These are phyloP conservation scores for Vigna unguiculata DNA, from an alignment of 306 rosid species.

Conservation along the genomic window DNA sequence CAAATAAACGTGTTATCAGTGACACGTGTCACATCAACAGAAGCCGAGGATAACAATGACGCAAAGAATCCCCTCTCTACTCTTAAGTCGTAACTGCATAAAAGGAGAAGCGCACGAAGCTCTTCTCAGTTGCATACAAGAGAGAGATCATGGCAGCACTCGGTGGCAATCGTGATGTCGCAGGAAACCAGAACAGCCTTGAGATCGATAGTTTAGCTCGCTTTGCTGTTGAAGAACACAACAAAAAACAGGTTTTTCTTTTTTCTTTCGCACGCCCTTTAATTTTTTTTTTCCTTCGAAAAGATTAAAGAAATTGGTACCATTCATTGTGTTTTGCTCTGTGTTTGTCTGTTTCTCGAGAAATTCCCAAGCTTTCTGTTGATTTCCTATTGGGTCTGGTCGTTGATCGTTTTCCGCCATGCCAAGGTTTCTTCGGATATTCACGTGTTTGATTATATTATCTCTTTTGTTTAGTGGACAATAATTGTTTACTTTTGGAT, in stretches of 20 bases:
- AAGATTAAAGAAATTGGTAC: background rate
- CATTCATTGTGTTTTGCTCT: background rate
- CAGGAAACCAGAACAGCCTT: constrained; percentile 47
- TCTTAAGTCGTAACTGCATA: background rate
- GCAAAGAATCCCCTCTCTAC: background rate
- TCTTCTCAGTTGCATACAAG: background rate
- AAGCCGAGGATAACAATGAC: background rate
- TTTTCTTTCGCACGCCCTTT: too few relatives aligned
- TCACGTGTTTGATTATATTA: background rate
- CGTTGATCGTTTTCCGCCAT: background rate
- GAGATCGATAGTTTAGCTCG: constrained; percentile 53
- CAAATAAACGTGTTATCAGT: background rate
- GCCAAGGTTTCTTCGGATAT: background rate
- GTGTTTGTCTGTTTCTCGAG: constrained; percentile 10
- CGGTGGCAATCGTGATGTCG: constrained; percentile 42
- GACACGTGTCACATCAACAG: background rate
- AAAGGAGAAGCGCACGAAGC: background rate
- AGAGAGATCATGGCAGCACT: constrained; percentile 32
- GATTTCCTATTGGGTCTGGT: background rate
- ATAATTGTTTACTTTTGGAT: background rate
- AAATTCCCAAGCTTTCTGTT: background rate
- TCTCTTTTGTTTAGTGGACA: background rate
- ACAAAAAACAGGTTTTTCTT: constrained; percentile 52
- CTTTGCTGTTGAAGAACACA: constrained; percentile 55
- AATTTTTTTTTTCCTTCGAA: background rate